phyloP scores from a whole-genome alignment of 1,139 yeast species.

The Suhomyces ambrosiae region DNA sequence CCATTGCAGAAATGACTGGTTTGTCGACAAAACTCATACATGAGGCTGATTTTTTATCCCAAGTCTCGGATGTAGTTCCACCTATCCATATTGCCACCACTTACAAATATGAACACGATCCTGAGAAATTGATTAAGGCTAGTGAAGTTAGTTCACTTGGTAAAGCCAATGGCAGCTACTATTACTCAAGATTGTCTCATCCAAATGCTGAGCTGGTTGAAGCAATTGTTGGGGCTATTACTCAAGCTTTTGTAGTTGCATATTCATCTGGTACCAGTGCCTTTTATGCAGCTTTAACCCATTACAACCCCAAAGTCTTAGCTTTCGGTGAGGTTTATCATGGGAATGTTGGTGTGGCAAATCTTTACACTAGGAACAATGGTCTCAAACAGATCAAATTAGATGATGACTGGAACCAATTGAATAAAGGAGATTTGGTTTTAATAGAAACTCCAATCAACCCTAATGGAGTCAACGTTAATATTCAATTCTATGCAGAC shows the following conservation, averaged over 20 bases:
- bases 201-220: constrained; percentile 74
- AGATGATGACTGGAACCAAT: constrained; percentile 42
- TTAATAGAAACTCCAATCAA: constrained; percentile 89
- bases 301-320: constrained; percentile 71
- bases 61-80: constrained; percentile 64
- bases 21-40: constrained; percentile 60
- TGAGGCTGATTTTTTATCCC: constrained; percentile 54
- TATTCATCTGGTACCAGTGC: constrained; percentile 84
- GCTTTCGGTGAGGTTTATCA: constrained; percentile 84
- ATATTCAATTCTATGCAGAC: constrained; percentile 62
- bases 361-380: constrained; percentile 61
- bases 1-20: constrained; percentile 35
- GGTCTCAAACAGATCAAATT: constrained; percentile 57
- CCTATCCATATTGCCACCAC: constrained; percentile 87
- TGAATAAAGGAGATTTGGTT: constrained; percentile 70
- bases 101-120: constrained; percentile 63
- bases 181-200: constrained; percentile 72
- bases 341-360: constrained; percentile 74
- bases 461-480: constrained; percentile 74
- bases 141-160: constrained; percentile 25
- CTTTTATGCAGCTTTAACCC: constrained; percentile 71
- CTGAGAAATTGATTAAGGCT: constrained; percentile 50
- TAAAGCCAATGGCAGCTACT: constrained; percentile 13
- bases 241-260: constrained; percentile 57
- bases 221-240: constrained; percentile 57